phyloP scores from a whole-genome alignment of 768 basidiomycete genomes.

The Tulasnella sp. region DNA sequence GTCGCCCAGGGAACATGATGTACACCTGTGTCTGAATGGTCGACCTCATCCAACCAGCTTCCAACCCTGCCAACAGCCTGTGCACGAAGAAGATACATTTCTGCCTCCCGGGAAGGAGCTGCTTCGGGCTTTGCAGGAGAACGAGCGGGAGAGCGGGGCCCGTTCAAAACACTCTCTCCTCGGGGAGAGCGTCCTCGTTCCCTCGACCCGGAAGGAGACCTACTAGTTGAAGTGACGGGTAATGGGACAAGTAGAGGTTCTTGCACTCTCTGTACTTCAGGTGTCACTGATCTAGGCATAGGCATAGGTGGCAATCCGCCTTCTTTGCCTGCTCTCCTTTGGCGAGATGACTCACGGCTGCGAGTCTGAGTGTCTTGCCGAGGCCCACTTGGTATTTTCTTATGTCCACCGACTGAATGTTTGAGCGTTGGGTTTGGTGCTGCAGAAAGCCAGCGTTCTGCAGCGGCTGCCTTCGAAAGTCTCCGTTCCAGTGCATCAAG shows the following conservation, averaged over 20 bases:
- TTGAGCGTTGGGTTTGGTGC: too few species aligned
- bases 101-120: constrained; percentile 4
- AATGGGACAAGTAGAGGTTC: too few species aligned
- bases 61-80: constrained; percentile 5
- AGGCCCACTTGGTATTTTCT: not conserved
- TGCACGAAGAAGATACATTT: constrained; percentile 1
- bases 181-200: too few species aligned
- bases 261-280: too few species aligned
- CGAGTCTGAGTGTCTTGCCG: not conserved
- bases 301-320: constrained; percentile 11
- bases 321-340: constrained; percentile 6
- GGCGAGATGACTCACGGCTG: not conserved
- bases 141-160: too few species aligned
- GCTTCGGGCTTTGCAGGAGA: too few species aligned
- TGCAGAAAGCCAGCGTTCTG: constrained; percentile 3
- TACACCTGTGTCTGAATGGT: not conserved
- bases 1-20: constrained; percentile 6
- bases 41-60: constrained; percentile 1
- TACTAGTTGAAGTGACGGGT: too few species aligned
- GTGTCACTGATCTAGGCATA: constrained; percentile 6
- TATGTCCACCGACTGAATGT: too few species aligned
- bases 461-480: not conserved
- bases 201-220: too few species aligned
- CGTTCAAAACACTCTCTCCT: too few species aligned
- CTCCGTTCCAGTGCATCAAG: constrained; percentile 13